These are phyloP conservation scores for Wickerhamiella shivajii DNA, from an alignment of 805 yeast genomes.

Conservation along the genomic window DNA sequence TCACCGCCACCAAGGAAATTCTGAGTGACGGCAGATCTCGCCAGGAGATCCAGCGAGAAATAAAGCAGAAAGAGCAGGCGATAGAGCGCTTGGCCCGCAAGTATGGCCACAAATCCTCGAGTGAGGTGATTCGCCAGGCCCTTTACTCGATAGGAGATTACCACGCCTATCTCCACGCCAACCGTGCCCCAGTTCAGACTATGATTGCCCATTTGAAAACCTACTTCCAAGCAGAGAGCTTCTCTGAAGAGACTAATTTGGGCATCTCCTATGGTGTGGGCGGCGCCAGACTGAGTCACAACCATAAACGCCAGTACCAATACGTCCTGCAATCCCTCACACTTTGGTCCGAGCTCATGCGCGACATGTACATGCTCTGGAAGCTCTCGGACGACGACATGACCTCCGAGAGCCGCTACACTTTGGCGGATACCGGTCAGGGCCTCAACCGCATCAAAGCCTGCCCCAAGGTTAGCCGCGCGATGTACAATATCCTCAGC, in stretches of 20 bases:
- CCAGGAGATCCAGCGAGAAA: slow-evolving; percentile 39
- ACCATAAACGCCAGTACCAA: slow-evolving; percentile 55
- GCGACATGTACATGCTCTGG: slow-evolving; percentile 69
- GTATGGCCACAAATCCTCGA: slow-evolving; percentile 24
- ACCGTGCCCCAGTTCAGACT: slow-evolving; percentile 50
- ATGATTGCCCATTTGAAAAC: slow-evolving; percentile 40
- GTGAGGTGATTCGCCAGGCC: slow-evolving; percentile 54
- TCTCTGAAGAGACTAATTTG: slow-evolving; percentile 24
- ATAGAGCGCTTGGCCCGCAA: slow-evolving; percentile 43
- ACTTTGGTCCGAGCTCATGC: slow-evolving; percentile 63
- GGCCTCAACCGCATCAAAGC: slow-evolving; percentile 65
- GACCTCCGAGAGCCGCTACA: slow-evolving; percentile 37
- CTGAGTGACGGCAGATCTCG: slow-evolving; percentile 44
- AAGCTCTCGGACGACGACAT: slow-evolving; percentile 61
- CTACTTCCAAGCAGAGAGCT: slow-evolving; percentile 32
- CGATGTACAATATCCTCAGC: slow-evolving; percentile 54
- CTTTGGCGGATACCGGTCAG: slow-evolving; percentile 60
- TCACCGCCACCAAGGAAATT: slow-evolving; percentile 56
- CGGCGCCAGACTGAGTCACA: slow-evolving; percentile 62
- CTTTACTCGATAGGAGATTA: slow-evolving; percentile 69
- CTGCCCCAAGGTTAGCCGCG: slow-evolving; percentile 53
- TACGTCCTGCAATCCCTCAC: slow-evolving; percentile 63
- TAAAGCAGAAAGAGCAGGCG: slow-evolving; percentile 52
- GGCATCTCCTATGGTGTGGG: slow-evolving; percentile 52
- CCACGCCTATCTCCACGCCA: slow-evolving; percentile 55